Base-by-base conservation (phyloP, 768 basidiomycete genomes). In the Lyophyllum semitale region DNA sequence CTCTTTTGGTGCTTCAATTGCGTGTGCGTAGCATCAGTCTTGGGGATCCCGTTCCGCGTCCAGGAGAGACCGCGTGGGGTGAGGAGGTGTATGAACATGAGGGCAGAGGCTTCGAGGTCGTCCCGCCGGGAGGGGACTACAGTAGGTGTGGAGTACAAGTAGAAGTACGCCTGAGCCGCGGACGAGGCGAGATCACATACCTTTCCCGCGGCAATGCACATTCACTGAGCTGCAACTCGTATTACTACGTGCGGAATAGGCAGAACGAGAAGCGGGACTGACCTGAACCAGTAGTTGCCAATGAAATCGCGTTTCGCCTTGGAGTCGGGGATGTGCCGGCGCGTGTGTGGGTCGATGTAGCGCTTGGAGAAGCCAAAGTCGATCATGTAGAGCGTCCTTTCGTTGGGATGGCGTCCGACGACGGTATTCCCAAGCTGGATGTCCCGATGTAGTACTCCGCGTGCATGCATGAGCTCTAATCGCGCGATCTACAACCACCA, bases 201-300 rank as follows among this genome's bases (percentile, higher is more conserved):
- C 87, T 77, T 83, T 85, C 51, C 87, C 86, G 45, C 83, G 82
- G 61, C 89, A 92, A 67, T 92, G 89, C 11, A 91, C 90, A 37
- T 80, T 82, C 3, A 91, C 80, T 11, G 89, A 87, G 44, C 83
- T 82, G 59, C 25, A 59, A 5, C 23, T 29, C 43, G 43, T 38
- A n/a, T 30, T 22, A 52, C 20, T 43, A 57, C 25, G 9, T 37
- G 29, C 23, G 15, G 20, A 26, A 5, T 17, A 2, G 7, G 18
- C 13, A 25, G 44, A 4, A 27, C 4, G 60, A 54, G 49, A 5
- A 26, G n/a, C 40, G 23, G 30, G 11, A 59, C 72, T 54, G 51
- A 86, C 73, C 83, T 85, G 66, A 92, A 92, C 88, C 88, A 92
- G 65, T 91, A 92, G 66, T 92, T 92, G 23, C 89, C 89, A 49